Base-by-base conservation (phyloP, 1,284 basidiomycete genomes). In the Hemileia vastatrix region DNA sequence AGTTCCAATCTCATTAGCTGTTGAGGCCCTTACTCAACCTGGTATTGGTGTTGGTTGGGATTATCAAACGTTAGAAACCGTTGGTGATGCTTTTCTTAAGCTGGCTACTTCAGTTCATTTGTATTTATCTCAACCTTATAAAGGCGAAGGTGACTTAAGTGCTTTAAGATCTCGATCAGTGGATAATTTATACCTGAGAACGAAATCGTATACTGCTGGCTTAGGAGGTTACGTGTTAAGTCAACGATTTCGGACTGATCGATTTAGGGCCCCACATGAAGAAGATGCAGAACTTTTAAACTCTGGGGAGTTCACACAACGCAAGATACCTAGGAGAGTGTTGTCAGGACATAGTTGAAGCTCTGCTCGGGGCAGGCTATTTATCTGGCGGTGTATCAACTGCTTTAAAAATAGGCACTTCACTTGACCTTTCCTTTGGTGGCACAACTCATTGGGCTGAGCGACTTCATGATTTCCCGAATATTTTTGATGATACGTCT, bases 341-440 rank as follows among this genome's bases (percentile, higher is more conserved):
- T 76, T 90, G 65, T 87, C 88, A 69, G n/a, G 89, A 91, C 71
- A 88, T 86, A 68, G 86, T 89, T 82, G 89, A 92, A 72, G 85
- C 89, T 0, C 79, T 83, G 2, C 77, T 91, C 1, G 89, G 87
- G 8, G 88, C 86, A 0, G 81, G 82, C 36, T 89, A 84, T 69
- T 67, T 84, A 6, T 79, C 82, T 5, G 87, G 86, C 8, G 87
- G 87, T 0, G 81, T 90, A 33, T 73, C 80, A n/a, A 81, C 83
- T 78, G 83, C 85, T 1, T 76, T 91, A 55, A 79, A 76, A n/a
- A 76, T 83, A 4, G 88, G 87, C 6, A 80, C 79, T 1, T 78
- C 80, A 3, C 76, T 91, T 19, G 83, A 84, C 0, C 72, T 91
- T 32, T 81, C 83, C 50, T 83, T 89, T 70, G 88, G 88, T 3